Evolutionary conservation across 805 yeast species (phyloP).

Genomic region (Sungouiozyma intestinalis): DNA sequence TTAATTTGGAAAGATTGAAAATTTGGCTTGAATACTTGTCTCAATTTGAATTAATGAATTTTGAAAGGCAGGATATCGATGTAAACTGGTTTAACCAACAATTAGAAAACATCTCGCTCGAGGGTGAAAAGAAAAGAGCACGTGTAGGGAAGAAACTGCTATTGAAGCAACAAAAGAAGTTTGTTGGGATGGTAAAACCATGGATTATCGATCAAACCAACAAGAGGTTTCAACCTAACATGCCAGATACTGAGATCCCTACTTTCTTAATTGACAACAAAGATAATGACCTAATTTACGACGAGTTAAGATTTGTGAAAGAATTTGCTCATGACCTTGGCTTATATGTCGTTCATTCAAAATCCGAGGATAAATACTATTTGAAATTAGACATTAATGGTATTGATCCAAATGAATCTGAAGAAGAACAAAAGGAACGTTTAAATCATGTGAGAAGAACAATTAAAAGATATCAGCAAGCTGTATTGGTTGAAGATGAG

Average conservation of each 20-base stretch:
- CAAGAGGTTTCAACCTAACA: constrained; percentile 24
- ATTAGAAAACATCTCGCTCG: constrained; percentile 63
- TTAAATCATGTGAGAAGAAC: constrained; percentile 40
- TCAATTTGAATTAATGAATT: constrained; percentile 72
- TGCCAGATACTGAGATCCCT: constrained; percentile 40
- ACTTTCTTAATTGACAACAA: constrained; percentile 27
- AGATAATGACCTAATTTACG: constrained; percentile 27
- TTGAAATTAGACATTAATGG: constrained; percentile 67
- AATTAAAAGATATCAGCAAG: constrained; percentile 55
- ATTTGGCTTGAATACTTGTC: constrained; percentile 69
- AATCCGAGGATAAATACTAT: constrained; percentile 43
- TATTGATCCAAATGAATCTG: constrained; percentile 53
- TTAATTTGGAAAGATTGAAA: constrained; percentile 62
- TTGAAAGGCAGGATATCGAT: constrained; percentile 75
- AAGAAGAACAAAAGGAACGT: constrained; percentile 52
- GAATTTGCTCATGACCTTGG: constrained; percentile 58
- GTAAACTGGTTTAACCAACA: constrained; percentile 86
- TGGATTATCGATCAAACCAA: constrained; percentile 33
- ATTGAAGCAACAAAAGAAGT: constrained; percentile 62
- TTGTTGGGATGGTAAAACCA: constrained; percentile 47
- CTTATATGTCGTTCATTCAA: constrained; percentile 53
- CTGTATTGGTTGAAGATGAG: constrained; percentile 49
- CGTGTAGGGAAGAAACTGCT: constrained; percentile 55
- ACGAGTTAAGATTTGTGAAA: constrained; percentile 50
- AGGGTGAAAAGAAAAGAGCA: constrained; percentile 60